Base-by-base conservation (phyloP, 169 alveolate genomes). In the Besnoitia besnoiti region DNA sequence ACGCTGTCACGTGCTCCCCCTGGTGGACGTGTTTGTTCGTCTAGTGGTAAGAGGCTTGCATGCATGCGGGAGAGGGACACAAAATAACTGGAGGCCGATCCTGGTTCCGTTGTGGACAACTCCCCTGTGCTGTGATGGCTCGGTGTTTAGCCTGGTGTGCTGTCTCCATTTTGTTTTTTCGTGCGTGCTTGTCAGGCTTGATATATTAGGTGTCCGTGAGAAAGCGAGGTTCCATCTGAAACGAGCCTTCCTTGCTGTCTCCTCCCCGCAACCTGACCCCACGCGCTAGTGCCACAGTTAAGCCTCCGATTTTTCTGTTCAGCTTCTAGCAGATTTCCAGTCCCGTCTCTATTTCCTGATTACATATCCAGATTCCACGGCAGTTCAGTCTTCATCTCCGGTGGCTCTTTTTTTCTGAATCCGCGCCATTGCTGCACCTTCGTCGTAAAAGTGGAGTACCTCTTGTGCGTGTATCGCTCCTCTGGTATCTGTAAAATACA, bases 221-320 rank as follows among this genome's bases (percentile, higher is more conserved):
- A n/a, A 55, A 8, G 24, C 67, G 24, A 5, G 12, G 24, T 55
- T 55, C 67, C 30, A 19, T 21, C 27, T 55, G 67, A 19, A n/a
- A 55, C 24, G 24, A 5, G 67, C 67, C 67, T 55, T n/a, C n/a
- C 30, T 55, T 55, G 55, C 55, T 55, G 5, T n/a, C 33, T 55
- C 67, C 67, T 55, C 67, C 67, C 67, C 67, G 67, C 67, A 55
- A 16, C 30, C 67, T 55, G 7, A 55, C 67, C 67, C 67, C 67
- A 55, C 67, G 67, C 67, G 67, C 12, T n/a, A 55, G 67, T 19
- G 7, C 27, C 33, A 55, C 1, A 5, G 24, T 55, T 55, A 55
- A 16, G 24, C 67, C 33, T 8, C 55, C n/a, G n/a, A 55, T 55
- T 0, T 19, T 55, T 55, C 24, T 0, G 24, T 55, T n/a, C 27